Evolutionary conservation across 1,284 basidiomycete species (phyloP).

Genomic region (Xerocomus amazonicus): DNA sequence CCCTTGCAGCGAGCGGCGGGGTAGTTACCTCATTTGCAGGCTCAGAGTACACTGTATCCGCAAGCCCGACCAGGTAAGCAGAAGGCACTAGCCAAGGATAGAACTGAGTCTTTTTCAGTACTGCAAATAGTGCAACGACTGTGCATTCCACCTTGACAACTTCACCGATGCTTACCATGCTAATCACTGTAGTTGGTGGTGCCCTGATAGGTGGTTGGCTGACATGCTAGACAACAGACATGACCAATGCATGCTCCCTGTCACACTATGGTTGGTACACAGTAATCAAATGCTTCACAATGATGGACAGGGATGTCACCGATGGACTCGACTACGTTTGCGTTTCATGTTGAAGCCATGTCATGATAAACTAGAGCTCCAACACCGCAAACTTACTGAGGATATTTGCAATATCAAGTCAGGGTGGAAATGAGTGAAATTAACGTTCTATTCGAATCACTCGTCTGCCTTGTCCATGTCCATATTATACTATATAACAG

Average conservation of each 20-base stretch:
- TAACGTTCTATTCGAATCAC: slow-evolving; percentile 15
- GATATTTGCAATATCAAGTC: slow-evolving; percentile 1
- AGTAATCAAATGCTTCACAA: background rate
- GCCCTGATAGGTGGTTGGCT: slow-evolving; percentile 30
- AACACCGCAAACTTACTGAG: background rate
- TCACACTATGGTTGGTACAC: no score
- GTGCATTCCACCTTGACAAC: slow-evolving; percentile 1
- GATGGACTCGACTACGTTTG: background rate
- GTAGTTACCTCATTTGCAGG: slow-evolving; percentile 38
- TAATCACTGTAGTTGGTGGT: slow-evolving; percentile 36
- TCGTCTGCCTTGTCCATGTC: slow-evolving; percentile 46
- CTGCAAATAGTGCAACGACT: slow-evolving; percentile 13
- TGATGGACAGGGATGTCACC: slow-evolving; percentile 9
- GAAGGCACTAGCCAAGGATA: background rate
- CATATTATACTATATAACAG: slow-evolving; percentile 47
- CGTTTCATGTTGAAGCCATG: background rate
- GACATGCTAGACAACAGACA: slow-evolving; percentile 8
- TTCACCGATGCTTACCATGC: slow-evolving; percentile 9
- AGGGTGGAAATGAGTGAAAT: background rate
- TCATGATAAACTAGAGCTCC: background rate
- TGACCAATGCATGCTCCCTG: no score
- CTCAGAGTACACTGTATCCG: slow-evolving; percentile 32
- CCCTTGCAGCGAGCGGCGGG: slow-evolving; percentile 45
- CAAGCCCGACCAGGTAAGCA: slow-evolving; percentile 17
- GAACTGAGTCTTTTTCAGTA: slow-evolving; percentile 4